Percentiles rank a stretch among this genome's conserved stretches.
Conservation (phyloP, 2,329 filamentous ascomycete species). For the Penicillium olsonii region DNA sequence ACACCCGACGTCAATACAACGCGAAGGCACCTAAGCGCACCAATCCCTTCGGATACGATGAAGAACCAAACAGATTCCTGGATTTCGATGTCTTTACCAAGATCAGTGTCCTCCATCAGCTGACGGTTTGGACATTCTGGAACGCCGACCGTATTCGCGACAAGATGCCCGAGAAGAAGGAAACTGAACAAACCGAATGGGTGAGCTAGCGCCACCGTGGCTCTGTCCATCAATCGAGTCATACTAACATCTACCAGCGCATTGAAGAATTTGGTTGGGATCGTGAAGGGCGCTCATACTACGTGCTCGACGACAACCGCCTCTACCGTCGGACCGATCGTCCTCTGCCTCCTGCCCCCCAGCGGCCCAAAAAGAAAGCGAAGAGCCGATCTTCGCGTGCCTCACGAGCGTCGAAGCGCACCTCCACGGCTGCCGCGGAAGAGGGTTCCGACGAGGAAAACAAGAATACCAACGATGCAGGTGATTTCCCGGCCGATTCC, state of each 20-base stretch:
- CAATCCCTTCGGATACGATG: slow-evolving; percentile 84
- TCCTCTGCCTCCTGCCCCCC: slow-evolving; percentile 55
- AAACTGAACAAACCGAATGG: slow-evolving; percentile 80
- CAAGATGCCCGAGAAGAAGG: slow-evolving; percentile 78
- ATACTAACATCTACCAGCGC: slow-evolving; percentile 40
- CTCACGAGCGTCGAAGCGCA: slow-evolving; percentile 70
- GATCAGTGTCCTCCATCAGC: slow-evolving; percentile 76
- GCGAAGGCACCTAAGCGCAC: slow-evolving; percentile 70
- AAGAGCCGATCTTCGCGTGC: slow-evolving; percentile 67
- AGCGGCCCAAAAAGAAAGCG: slow-evolving; percentile 61
- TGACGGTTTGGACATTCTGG: slow-evolving; percentile 85
- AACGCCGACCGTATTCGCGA: slow-evolving; percentile 85
- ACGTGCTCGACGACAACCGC: slow-evolving; percentile 89
- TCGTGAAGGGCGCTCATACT: slow-evolving; percentile 80
- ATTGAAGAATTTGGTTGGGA: slow-evolving; percentile 71
- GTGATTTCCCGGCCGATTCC: slow-evolving; percentile 38
- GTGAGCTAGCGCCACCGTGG: slow-evolving; percentile 51
- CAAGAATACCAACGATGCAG: slow-evolving; percentile 29
- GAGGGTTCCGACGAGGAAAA: slow-evolving; percentile 49
- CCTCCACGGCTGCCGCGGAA: slow-evolving; percentile 39
- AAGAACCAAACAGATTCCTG: slow-evolving; percentile 71
- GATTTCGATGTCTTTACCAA: slow-evolving; percentile 83
- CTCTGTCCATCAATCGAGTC: background rate
- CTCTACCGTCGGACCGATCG: slow-evolving; percentile 86
- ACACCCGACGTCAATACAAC: slow-evolving; percentile 83